Evolutionary conservation across 108 stramenopile genomes (phyloP).

Genomic region (Fragilariopsis cylindrus): DNA sequence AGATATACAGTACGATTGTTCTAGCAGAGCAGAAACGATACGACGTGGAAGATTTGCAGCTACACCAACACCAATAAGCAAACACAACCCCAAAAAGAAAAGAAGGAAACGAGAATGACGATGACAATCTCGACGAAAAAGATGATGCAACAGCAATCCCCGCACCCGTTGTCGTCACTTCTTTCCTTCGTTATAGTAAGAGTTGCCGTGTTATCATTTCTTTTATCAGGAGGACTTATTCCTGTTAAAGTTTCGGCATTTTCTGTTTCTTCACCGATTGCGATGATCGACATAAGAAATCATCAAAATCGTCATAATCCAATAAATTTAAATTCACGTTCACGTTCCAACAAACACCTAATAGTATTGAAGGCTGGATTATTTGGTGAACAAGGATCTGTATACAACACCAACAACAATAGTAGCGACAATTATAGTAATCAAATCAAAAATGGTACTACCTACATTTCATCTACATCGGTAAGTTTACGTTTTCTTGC

Average conservation of each 20-base stretch:
- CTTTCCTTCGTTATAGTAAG: neutral
- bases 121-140: too few species aligned
- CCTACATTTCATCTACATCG: neutral
- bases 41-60: too few species aligned
- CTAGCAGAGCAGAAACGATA: too few species aligned
- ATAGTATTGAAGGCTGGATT: neutral
- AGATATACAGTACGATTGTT: too few species aligned
- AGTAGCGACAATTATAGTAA: neutral
- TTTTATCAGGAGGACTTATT: too few species aligned
- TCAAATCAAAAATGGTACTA: neutral
- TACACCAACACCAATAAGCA: too few species aligned
- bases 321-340: neutral
- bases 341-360: neutral
- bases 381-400: neutral
- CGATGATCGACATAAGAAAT: neutral
- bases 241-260: neutral
- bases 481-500: neutral
- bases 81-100: too few species aligned
- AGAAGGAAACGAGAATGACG: too few species aligned
- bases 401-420: neutral
- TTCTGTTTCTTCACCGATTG: neutral
- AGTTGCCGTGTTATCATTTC: too few species aligned
- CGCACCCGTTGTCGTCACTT: neutral
- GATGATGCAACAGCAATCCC: too few species aligned
- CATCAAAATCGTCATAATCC: neutral